Evolutionary conservation across 2,329 filamentous ascomycete species (phyloP), one percentile per base, ranked within the genome.

Genomic region (Gliomastix tumulicola): DNA sequence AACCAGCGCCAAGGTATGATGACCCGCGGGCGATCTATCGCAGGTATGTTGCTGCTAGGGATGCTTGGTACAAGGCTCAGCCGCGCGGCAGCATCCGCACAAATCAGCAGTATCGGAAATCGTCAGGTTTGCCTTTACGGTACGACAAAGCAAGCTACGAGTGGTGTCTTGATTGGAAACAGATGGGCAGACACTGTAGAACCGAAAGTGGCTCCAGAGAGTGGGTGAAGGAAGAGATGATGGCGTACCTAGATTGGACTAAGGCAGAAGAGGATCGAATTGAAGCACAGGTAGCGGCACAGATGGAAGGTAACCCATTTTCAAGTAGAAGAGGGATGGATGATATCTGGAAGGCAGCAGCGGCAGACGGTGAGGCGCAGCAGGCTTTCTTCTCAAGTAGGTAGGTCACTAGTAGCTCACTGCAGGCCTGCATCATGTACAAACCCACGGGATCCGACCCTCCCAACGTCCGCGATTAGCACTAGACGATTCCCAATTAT

Each of bases 201-300:
- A 41, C 21, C 17, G 35, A 35, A 18, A 37, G 28, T 28, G 39
- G 43, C 5, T 37, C 30, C 8, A 46, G 44, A 15, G 32, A 47
- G 5, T 49, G 38, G 42, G 44, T 33, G 5, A 45, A 42, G 41
- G 44, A 49, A 32, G 44, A 51, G 33, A 47, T 49, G 40, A 49
- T 46, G 39, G 41, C 44, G 19, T 50, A 49, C 39, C 27, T 48
- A 18, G 47, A 49, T 34, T 49, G 43, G 44, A 37, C 39, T 13
- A 45, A 36, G 34, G 39, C 40, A 15, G 44, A 51, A 38, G 35
- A 49, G 20, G 38, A 46, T n/a, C 42, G 44, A 9, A 32, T 49
- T 35, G 42, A 48, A 35, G 40, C 41, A 23, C 34, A 37, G 21
- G 33, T 46, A 10, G 37, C 33, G 6, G 20, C 28, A 16, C 15